Evolutionary conservation across 78 protist species (phyloP).

Genomic region (Speleostelium caveatum): DNA sequence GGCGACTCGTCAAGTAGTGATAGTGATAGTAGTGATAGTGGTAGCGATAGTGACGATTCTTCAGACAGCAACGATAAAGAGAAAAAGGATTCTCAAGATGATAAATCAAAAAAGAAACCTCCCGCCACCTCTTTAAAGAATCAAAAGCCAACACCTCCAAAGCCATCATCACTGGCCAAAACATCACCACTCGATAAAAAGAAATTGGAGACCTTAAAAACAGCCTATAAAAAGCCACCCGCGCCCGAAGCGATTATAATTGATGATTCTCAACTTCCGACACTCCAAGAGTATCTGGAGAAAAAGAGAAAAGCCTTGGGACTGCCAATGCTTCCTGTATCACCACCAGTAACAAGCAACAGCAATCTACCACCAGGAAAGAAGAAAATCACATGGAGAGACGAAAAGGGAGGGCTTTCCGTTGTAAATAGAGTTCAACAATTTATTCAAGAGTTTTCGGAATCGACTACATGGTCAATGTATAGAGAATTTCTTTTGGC

Average conservation of each 20-base stretch:
- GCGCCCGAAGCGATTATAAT: background rate
- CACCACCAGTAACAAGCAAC: background rate
- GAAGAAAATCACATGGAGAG: slow-evolving; percentile 50
- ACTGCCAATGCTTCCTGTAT: background rate
- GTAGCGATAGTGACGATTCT: background rate
- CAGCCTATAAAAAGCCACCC: background rate
- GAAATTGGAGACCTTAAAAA: background rate
- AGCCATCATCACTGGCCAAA: background rate
- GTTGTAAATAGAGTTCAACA: slow-evolving; percentile 44
- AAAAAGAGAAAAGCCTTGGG: background rate
- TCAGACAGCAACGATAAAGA: background rate
- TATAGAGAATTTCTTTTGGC: slow-evolving; percentile 35
- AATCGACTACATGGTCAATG: slow-evolving; percentile 10
- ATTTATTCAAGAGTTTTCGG: slow-evolving; percentile 55
- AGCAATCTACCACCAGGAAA: background rate
- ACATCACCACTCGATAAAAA: background rate
- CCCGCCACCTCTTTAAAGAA: background rate
- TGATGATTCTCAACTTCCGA: background rate
- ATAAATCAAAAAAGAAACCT: background rate
- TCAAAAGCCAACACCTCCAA: background rate
- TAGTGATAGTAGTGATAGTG: background rate
- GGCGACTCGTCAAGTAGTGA: background rate
- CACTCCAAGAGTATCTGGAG: background rate
- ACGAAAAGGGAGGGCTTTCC: slow-evolving; percentile 52
- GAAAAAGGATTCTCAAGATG: background rate